These are phyloP conservation scores for Coffea eugenioides DNA, from an alignment of 257 asterid genomes.

Conservation along the genomic window DNA sequence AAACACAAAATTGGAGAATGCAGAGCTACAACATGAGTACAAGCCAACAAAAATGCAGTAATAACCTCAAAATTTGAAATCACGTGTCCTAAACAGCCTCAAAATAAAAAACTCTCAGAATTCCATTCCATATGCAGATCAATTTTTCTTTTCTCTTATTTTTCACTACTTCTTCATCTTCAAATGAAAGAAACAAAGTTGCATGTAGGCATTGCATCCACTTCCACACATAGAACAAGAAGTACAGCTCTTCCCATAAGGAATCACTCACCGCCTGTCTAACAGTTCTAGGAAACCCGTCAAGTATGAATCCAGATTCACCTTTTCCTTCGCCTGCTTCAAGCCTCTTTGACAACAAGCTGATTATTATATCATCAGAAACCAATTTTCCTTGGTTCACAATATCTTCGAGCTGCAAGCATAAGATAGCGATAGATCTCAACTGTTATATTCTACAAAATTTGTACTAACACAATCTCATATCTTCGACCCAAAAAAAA, in stretches of 20 bases:
- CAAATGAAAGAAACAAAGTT: background rate
- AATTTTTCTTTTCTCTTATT: background rate
- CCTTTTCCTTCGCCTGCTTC: slow-evolving; percentile 81
- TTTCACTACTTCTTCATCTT: background rate
- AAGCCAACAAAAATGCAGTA: background rate
- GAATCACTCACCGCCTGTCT: slow-evolving; percentile 82
- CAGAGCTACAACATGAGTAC: background rate
- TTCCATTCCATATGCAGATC: background rate
- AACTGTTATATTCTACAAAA: background rate
- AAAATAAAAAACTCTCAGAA: background rate
- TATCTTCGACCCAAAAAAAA: no score
- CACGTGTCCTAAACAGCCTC: background rate
- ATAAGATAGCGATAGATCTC: background rate
- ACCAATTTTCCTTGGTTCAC: slow-evolving; percentile 97
- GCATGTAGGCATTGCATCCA: background rate
- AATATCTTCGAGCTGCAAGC: slow-evolving; percentile 69
- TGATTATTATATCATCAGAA: slow-evolving; percentile 85
- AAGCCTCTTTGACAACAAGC: slow-evolving; percentile 83
- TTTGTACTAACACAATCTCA: background rate
- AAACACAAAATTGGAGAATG: background rate
- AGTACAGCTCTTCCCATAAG: slow-evolving; percentile 2
- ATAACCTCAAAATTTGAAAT: background rate
- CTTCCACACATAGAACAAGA: background rate
- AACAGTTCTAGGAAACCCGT: slow-evolving; percentile 93
- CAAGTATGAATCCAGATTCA: slow-evolving; percentile 89